Conservation (phyloP, 495 filamentous ascomycete genomes). For the Annulohypoxylon maeteangense region DNA sequence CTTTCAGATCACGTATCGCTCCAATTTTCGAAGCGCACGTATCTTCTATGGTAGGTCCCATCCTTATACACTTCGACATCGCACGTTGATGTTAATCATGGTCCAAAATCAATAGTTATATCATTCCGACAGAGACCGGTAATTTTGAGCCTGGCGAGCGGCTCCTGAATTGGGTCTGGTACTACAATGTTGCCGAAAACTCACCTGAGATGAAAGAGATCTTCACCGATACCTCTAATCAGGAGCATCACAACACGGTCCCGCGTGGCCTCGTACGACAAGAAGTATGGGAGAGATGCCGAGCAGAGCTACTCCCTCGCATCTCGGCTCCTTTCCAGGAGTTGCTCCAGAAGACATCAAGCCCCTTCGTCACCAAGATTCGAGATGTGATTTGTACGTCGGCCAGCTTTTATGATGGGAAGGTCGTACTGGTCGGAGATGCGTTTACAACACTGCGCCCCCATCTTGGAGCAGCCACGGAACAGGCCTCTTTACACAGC, state of each 20-base stretch:
- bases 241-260: slow-evolving; percentile 55
- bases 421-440: slow-evolving; percentile 62
- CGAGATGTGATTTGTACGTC: slow-evolving; percentile 54
- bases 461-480: slow-evolving; percentile 57
- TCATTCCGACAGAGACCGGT: slow-evolving; percentile 58
- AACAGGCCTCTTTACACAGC: slow-evolving; percentile 57
- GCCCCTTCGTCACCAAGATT: slow-evolving; percentile 62
- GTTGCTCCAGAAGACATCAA: slow-evolving; percentile 51
- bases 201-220: slow-evolving; percentile 54
- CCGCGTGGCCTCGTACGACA: slow-evolving; percentile 55
- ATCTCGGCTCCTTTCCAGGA: slow-evolving; percentile 59
- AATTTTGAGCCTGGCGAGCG: slow-evolving; percentile 50
- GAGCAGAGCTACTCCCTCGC: slow-evolving; percentile 26
- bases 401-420: slow-evolving; percentile 52
- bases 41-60: not conserved
- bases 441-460: slow-evolving; percentile 61
- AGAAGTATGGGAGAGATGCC: slow-evolving; percentile 50
- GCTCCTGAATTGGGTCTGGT: slow-evolving; percentile 65
- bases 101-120: not conserved
- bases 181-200: slow-evolving; percentile 53
- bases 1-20: not conserved
- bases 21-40: not conserved
- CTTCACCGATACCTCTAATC: slow-evolving; percentile 58
- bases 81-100: no score
- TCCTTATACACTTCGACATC: no score